A percentile compares a stretch with the other conserved stretches of the same genome.
These are phyloP conservation scores for Aspergillus neoniger DNA, from an alignment of 2,329 filamentous ascomycete genomes.

Conservation along the genomic window DNA sequence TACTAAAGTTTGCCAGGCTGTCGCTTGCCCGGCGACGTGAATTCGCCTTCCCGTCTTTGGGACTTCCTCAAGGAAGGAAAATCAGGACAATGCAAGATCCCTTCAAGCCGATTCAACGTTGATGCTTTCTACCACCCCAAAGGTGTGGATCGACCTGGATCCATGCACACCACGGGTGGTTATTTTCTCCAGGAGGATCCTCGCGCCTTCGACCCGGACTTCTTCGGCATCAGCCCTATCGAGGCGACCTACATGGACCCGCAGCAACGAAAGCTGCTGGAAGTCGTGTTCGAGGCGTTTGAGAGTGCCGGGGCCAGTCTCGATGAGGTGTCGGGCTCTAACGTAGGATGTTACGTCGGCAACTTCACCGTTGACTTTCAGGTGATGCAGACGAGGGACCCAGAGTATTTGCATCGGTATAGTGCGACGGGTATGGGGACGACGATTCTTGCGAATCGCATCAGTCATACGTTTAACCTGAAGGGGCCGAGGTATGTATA, in stretches of 20 bases:
- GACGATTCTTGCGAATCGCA: constrained; percentile 20
- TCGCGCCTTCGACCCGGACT: constrained; percentile 23
- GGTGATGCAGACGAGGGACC: constrained; percentile 18
- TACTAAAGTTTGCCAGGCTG: too few relatives aligned
- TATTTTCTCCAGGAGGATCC: constrained; percentile 11
- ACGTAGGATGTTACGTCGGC: constrained; percentile 20
- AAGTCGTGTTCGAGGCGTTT: constrained; percentile 27
- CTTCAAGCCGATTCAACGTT: neutral
- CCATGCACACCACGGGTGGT: neutral
- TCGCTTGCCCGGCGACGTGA: too few relatives aligned
- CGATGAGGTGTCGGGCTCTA: constrained; percentile 17
- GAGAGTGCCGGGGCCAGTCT: constrained; percentile 24
- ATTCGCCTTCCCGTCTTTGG: too few relatives aligned
- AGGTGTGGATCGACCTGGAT: neutral
- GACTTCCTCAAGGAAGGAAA: too few relatives aligned
- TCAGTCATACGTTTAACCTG: constrained; percentile 41
- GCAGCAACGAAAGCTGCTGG: constrained; percentile 29
- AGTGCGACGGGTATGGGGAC: constrained; percentile 16
- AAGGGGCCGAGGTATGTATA: constrained; percentile 28
- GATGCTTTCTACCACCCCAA: neutral
- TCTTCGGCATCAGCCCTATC: constrained; percentile 21
- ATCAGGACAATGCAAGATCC: neutral
- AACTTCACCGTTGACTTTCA: constrained; percentile 23
- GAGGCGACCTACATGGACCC: constrained; percentile 31
- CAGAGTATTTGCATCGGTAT: constrained; percentile 9